Percentiles rank a stretch among this genome's conserved stretches.
Conservation (phyloP, 2,329 filamentous ascomycete species). For the Colletotrichum sp. region DNA sequence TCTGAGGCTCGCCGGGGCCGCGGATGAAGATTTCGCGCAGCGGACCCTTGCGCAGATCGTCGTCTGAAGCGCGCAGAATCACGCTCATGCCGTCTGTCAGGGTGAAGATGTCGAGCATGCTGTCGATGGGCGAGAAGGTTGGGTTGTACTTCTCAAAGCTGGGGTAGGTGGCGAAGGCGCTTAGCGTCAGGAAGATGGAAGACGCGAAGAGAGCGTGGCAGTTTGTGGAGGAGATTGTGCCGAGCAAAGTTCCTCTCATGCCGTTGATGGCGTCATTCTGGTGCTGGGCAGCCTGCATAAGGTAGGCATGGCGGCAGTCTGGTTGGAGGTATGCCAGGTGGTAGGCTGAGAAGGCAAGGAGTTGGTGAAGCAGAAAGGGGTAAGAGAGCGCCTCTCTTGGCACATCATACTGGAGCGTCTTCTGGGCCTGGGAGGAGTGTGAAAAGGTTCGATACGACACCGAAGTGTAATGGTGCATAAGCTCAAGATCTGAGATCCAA, state of each 20-base stretch:
- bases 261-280: conserved; percentile 36
- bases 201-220: conserved; percentile 38
- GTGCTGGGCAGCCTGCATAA: conserved; percentile 35
- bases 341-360: conserved; percentile 35
- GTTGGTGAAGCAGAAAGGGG: conserved; percentile 33
- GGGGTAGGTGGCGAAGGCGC: conserved; percentile 34
- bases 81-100: conserved; percentile 34
- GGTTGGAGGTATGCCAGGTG: conserved; percentile 33
- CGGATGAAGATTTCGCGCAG: conserved; percentile 26
- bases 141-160: conserved; percentile 17
- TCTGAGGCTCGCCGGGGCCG: neutral
- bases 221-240: conserved; percentile 29
- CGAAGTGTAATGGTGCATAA: conserved; percentile 40
- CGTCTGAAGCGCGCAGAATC: conserved; percentile 31
- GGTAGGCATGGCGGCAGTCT: conserved; percentile 26
- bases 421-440: conserved; percentile 26
- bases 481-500: conserved; percentile 40
- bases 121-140: conserved; percentile 29
- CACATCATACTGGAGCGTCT: conserved; percentile 28
- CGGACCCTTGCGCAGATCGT: conserved; percentile 24
- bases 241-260: conserved; percentile 28
- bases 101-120: conserved; percentile 36
- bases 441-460: conserved; percentile 30
- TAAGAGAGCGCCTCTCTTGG: conserved; percentile 31
- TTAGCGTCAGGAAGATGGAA: conserved; percentile 35